phyloP scores from a whole-genome alignment of 208 protist species.

The Tritrichomonas musculus region DNA sequence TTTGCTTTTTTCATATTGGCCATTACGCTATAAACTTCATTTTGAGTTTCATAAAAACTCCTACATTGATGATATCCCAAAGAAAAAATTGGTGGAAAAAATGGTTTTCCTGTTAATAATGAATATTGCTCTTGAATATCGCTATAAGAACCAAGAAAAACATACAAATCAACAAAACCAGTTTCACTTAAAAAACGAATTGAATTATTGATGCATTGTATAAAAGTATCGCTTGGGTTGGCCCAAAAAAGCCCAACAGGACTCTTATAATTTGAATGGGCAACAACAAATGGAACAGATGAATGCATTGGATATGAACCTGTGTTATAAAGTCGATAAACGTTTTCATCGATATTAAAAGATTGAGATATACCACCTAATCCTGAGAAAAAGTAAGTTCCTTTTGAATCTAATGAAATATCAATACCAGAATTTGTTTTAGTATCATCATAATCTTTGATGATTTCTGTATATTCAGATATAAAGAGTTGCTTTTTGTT shows the following conservation, averaged over 20 bases:
- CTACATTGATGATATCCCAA: slow-evolving; percentile 94
- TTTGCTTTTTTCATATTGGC: slow-evolving; percentile 37
- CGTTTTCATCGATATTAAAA: slow-evolving; percentile 77
- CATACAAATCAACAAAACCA: not conserved
- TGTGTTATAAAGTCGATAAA: slow-evolving; percentile 86
- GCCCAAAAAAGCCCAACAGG: not conserved
- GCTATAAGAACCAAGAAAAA: slow-evolving; percentile 51
- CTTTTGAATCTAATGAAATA: not conserved
- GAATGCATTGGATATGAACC: slow-evolving; percentile 44
- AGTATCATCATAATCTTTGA: not conserved
- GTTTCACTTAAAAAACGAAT: slow-evolving; percentile 40
- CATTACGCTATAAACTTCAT: slow-evolving; percentile 63
- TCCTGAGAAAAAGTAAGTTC: not conserved
- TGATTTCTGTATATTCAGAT: no score
- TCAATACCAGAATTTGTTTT: slow-evolving; percentile 66
- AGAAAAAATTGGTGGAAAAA: slow-evolving; percentile 84
- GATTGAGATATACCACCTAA: slow-evolving; percentile 46
- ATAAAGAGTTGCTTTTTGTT: no score
- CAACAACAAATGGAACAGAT: slow-evolving; percentile 80
- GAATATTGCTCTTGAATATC: slow-evolving; percentile 77
- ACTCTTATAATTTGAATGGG: slow-evolving; percentile 55
- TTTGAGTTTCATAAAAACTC: slow-evolving; percentile 83
- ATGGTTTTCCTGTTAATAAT: slow-evolving; percentile 71
- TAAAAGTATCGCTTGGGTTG: not conserved
- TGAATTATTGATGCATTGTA: not conserved